phyloP scores from a whole-genome alignment of 2,329 filamentous ascomycete species.

The Penicillium sp. region DNA sequence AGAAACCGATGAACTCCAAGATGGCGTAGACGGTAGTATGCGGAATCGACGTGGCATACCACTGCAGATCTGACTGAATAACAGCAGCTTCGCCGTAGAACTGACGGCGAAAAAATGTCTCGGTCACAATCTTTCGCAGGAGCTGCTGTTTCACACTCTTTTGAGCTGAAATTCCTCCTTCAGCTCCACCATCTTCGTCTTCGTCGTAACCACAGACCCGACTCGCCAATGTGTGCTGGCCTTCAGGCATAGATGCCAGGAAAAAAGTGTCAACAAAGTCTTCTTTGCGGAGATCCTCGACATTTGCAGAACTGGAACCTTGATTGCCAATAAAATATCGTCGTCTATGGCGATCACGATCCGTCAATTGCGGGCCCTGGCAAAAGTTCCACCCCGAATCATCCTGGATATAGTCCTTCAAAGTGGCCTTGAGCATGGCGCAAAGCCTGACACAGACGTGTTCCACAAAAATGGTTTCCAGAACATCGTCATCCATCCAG shows the following conservation, averaged over 20 bases:
- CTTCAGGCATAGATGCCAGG: not conserved
- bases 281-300: not conserved
- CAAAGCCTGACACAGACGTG: slow-evolving; percentile 31
- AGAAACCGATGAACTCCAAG: not conserved
- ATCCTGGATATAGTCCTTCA: not conserved
- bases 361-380: not conserved
- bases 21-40: not conserved
- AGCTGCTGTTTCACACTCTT: not conserved
- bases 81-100: not conserved
- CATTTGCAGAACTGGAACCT: not conserved
- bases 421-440: not conserved
- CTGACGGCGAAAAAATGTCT: not conserved
- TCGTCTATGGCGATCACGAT: not conserved
- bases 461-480: slow-evolving; percentile 48
- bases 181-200: not conserved
- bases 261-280: not conserved
- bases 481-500: slow-evolving; percentile 48
- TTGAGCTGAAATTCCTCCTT: not conserved
- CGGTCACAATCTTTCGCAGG: not conserved
- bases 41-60: not conserved
- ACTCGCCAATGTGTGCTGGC: not conserved
- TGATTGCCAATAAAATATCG: not conserved
- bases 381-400: not conserved
- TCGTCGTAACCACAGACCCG: not conserved
- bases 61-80: not conserved